Percentiles rank a stretch among this genome's conserved stretches.
Conservation (phyloP, 2,329 filamentous ascomycete genomes). For the Phialocephala sp. region DNA sequence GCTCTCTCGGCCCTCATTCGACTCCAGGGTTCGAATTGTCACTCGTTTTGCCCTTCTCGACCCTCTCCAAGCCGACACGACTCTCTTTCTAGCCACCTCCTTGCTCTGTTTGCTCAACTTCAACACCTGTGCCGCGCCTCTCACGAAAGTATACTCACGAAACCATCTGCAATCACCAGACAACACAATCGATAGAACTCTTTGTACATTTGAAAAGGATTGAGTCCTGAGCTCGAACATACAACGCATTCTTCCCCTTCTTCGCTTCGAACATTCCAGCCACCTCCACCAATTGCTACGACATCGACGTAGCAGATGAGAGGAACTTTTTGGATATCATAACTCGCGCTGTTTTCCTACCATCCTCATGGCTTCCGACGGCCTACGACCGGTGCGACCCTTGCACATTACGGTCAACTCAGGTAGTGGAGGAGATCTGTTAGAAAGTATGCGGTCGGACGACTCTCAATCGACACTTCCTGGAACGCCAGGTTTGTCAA, state of each 20-base stretch:
- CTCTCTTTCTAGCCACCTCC: not conserved
- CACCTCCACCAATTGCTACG: not conserved
- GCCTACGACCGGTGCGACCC: constrained; percentile 40
- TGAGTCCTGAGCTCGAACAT: constrained; percentile 7
- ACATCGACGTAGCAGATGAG: constrained; percentile 25
- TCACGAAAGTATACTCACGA: not conserved
- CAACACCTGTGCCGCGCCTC: not conserved
- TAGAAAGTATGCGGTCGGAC: constrained; percentile 45
- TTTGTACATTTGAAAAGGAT: not conserved
- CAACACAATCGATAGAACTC: not conserved
- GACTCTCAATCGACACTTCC: constrained; percentile 40
- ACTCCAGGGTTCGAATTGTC: not conserved
- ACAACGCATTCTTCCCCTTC: not conserved
- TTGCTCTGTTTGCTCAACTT: not conserved
- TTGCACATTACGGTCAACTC: constrained; percentile 71
- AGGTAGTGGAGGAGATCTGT: constrained; percentile 55
- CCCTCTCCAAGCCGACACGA: not conserved
- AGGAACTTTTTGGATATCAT: constrained; percentile 22
- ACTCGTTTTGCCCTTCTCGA: constrained; percentile 14
- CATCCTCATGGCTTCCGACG: constrained; percentile 30
- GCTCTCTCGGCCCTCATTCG: constrained; percentile 1
- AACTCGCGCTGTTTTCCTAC: constrained; percentile 16
- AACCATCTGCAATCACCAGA: not conserved
- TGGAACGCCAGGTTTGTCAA: constrained; percentile 39
- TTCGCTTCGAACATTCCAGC: constrained; percentile 14